These are phyloP conservation scores for Calocera cornea DNA, from an alignment of 768 basidiomycete genomes.

Conservation along the genomic window DNA sequence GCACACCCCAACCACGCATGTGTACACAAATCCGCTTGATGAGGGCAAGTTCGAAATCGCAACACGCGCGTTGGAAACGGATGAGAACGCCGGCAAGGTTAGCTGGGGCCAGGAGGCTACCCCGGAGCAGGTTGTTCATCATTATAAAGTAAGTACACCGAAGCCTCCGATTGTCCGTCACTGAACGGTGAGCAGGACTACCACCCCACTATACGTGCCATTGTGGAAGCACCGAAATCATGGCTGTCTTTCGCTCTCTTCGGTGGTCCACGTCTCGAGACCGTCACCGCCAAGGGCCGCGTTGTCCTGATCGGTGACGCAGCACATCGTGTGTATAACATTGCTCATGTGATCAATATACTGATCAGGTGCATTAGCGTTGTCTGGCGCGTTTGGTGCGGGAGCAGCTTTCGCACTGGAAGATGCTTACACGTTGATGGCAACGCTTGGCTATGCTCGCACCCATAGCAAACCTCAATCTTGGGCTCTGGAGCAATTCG, in stretches of 20 bases:
- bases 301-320: background rate
- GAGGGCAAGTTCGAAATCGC: conserved; percentile 1
- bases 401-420: background rate
- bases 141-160: background rate
- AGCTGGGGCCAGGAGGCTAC: background rate
- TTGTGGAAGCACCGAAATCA: background rate
- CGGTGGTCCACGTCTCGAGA: background rate
- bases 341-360: background rate
- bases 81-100: background rate
- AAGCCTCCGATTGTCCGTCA: background rate
- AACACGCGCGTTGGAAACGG: background rate
- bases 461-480: background rate
- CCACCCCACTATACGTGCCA: background rate
- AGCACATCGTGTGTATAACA: background rate
- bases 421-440: background rate
- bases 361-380: background rate
- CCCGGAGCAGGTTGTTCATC: background rate
- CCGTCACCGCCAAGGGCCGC: background rate
- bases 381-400: background rate
- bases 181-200: background rate
- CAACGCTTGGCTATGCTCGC: background rate
- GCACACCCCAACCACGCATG: background rate
- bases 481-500: background rate
- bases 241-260: conserved; percentile 1
- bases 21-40: background rate